Evolutionary conservation across 2,329 filamentous ascomycete genomes (phyloP).

Genomic region (Huntiella omanensis): DNA sequence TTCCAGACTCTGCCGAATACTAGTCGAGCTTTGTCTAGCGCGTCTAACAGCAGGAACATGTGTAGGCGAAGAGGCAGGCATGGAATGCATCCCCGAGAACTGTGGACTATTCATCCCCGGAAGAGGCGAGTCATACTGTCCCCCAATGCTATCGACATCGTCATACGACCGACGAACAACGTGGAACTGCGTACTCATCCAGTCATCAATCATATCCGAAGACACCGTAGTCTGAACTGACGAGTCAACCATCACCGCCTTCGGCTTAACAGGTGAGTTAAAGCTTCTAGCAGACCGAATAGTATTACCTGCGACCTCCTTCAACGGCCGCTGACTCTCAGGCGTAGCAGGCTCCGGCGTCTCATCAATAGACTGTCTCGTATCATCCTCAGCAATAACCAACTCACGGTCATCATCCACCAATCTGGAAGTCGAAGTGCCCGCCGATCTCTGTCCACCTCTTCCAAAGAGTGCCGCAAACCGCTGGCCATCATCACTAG

Average conservation of each 20-base stretch:
- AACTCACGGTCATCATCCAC: slow-evolving; percentile 12
- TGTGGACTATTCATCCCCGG: too few relatives aligned
- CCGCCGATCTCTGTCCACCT: not conserved
- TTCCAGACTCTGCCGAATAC: slow-evolving; percentile 45
- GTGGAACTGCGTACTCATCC: slow-evolving; percentile 31
- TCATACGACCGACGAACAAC: not conserved
- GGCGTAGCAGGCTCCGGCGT: slow-evolving; percentile 26
- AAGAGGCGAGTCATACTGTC: slow-evolving; percentile 17
- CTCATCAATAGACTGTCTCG: slow-evolving; percentile 31
- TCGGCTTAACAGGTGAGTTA: not conserved
- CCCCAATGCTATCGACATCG: slow-evolving; percentile 27
- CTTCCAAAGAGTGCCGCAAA: slow-evolving; percentile 23
- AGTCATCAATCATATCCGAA: slow-evolving; percentile 59
- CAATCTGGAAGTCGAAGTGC: not conserved
- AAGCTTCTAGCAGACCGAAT: slow-evolving; percentile 23
- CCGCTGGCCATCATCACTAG: slow-evolving; percentile 16
- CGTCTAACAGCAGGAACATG: not conserved
- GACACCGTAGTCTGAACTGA: slow-evolving; percentile 70
- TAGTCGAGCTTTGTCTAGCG: slow-evolving; percentile 12
- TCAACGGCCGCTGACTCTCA: slow-evolving; percentile 38
- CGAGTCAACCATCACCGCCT: slow-evolving; percentile 10
- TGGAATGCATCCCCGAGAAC: too few relatives aligned
- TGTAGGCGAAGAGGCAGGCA: slow-evolving; percentile 24
- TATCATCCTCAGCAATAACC: slow-evolving; percentile 46
- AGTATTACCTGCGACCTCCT: slow-evolving; percentile 43